A percentile compares a stretch with the other conserved stretches of the same genome.
Evolutionary conservation across 129 eudicot species (phyloP).

Genomic region (Heracleum sosnowskyi): DNA sequence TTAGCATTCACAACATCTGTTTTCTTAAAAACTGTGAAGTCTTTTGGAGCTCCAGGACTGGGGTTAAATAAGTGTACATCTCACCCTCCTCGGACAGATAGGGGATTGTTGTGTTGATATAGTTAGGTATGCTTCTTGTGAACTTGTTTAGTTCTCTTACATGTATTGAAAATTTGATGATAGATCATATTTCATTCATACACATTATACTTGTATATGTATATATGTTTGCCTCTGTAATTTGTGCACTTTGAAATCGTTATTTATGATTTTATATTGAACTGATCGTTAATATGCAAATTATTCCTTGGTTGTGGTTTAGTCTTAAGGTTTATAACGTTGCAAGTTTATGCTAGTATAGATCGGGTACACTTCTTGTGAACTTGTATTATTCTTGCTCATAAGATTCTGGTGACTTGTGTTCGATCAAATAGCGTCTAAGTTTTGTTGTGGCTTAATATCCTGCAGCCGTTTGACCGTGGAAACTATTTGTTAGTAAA

Average conservation of each 20-base stretch:
- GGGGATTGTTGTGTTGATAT: not conserved
- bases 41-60: not conserved
- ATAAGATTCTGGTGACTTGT: not conserved
- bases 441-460: slow-evolving; percentile 7
- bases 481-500: slow-evolving; percentile 89
- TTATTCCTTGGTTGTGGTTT: not conserved
- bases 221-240: not conserved
- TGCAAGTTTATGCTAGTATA: not conserved
- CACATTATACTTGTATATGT: not conserved
- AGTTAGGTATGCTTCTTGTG: not conserved
- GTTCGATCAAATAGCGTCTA: not conserved
- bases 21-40: not conserved
- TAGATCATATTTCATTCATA: not conserved
- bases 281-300: not conserved
- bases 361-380: not conserved
- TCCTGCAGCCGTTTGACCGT: slow-evolving; percentile 80
- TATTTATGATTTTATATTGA: no score
- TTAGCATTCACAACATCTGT: not conserved
- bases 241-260: not conserved
- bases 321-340: not conserved
- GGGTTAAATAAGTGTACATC: not conserved
- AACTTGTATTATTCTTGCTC: not conserved
- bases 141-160: not conserved
- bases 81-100: not conserved
- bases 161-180: not conserved